phyloP scores from a whole-genome alignment of 331 rosid species.

The Malus hybrid region DNA sequence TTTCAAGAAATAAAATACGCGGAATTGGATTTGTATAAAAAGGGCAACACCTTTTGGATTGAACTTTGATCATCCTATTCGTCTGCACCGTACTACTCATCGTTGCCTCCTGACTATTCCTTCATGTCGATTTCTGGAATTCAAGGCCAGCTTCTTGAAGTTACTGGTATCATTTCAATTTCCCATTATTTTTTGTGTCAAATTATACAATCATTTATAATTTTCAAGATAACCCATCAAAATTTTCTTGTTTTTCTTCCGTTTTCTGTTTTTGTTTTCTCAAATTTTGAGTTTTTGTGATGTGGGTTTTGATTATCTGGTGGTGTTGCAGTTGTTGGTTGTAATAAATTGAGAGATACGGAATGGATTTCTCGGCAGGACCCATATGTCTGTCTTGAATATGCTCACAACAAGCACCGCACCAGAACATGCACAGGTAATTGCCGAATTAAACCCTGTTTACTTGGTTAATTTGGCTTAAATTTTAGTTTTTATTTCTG shows the following conservation, averaged over 20 bases:
- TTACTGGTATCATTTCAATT: slow-evolving; percentile 40
- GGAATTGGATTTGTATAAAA: not conserved
- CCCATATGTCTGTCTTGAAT: slow-evolving; percentile 80
- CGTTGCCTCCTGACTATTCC: not conserved
- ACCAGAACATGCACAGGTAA: slow-evolving; percentile 77
- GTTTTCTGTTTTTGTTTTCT: not conserved
- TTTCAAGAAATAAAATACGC: not conserved
- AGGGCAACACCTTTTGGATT: not conserved
- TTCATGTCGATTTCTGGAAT: slow-evolving; percentile 48
- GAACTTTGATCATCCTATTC: not conserved
- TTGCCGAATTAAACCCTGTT: not conserved
- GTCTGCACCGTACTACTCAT: not conserved
- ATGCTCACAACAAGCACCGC: slow-evolving; percentile 52
- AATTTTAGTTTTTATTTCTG: not conserved
- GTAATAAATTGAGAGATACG: slow-evolving; percentile 71
- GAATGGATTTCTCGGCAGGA: slow-evolving; percentile 93
- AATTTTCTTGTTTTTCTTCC: not conserved
- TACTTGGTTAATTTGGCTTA: not conserved
- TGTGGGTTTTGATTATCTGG: not conserved
- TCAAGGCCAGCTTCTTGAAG: slow-evolving; percentile 69
- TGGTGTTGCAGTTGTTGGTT: slow-evolving; percentile 47
- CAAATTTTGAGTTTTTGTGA: not conserved
- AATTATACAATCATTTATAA: not conserved
- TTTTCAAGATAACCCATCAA: not conserved
- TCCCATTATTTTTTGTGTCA: not conserved